Conservation (phyloP, 139 green algal species). For the Closterium sp. region DNA sequence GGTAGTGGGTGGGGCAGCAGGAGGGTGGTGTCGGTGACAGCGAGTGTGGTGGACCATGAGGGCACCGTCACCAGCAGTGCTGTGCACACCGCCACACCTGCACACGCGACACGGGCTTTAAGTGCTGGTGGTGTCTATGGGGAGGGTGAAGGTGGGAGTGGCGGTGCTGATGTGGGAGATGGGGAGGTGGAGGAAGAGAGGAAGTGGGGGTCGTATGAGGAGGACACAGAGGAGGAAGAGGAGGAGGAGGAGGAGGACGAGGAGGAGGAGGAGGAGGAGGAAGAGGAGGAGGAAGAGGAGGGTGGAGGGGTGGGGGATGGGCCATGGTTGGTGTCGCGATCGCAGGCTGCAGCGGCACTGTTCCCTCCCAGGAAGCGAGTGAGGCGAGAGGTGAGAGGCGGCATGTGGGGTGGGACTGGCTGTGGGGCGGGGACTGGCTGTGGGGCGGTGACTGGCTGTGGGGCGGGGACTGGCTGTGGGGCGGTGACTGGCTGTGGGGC, state of each 20-base stretch:
- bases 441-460: too few species aligned
- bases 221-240: neutral
- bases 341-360: neutral
- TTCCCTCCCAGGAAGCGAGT: neutral
- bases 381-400: neutral
- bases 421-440: too few species aligned
- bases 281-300: neutral
- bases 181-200: neutral
- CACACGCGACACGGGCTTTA: neutral
- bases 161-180: neutral
- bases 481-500: too few species aligned
- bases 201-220: neutral
- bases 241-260: neutral
- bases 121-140: neutral
- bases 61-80: neutral
- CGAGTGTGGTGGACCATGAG: neutral
- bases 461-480: too few species aligned
- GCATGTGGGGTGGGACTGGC: too few species aligned
- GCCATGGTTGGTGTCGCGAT: neutral
- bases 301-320: neutral
- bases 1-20: neutral
- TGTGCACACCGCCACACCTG: neutral
- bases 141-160: neutral
- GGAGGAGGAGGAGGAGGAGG: neutral
- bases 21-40: neutral